Percentiles rank a stretch among this genome's conserved stretches.
Evolutionary conservation across 2,329 filamentous ascomycete species (phyloP).

Genomic region (Coniochaeta ligniaria): DNA sequence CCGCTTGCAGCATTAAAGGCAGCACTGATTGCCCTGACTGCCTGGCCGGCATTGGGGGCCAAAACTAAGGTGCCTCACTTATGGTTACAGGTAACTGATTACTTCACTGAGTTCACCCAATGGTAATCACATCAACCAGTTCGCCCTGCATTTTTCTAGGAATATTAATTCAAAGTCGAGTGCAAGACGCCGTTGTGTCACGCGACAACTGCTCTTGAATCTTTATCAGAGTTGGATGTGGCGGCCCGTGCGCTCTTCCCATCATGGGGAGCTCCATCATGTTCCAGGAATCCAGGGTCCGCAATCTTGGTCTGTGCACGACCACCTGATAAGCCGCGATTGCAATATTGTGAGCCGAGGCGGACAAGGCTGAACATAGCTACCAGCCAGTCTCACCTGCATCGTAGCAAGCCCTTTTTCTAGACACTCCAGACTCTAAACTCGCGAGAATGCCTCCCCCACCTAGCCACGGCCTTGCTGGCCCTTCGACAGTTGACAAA

Average conservation of each 20-base stretch:
- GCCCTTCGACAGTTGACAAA: constrained; percentile 48
- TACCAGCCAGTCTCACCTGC: not conserved
- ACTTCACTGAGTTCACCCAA: not conserved
- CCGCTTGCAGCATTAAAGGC: too few species aligned
- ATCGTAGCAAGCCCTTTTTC: not conserved
- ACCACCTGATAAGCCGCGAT: not conserved
- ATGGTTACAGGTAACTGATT: not conserved
- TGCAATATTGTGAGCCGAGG: not conserved
- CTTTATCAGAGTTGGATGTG: not conserved
- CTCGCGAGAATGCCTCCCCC: constrained; percentile 23
- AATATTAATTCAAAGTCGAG: too few species aligned
- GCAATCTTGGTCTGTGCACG: not conserved
- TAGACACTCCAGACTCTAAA: not conserved
- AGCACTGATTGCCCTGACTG: too few species aligned
- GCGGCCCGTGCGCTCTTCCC: not conserved
- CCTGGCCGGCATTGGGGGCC: too few species aligned
- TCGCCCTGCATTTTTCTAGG: too few species aligned
- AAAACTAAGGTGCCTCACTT: too few species aligned
- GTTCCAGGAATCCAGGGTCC: not conserved
- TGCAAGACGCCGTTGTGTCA: not conserved
- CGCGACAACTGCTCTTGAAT: too few species aligned
- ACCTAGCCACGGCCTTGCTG: constrained; percentile 21
- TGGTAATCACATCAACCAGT: not conserved
- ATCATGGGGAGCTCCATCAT: not conserved
- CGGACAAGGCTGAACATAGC: not conserved